A percentile compares a stretch with the other conserved stretches of the same genome.
Evolutionary conservation across 2,329 filamentous ascomycete species (phyloP).

Genomic region (Neopestalotiopsis sp.): DNA sequence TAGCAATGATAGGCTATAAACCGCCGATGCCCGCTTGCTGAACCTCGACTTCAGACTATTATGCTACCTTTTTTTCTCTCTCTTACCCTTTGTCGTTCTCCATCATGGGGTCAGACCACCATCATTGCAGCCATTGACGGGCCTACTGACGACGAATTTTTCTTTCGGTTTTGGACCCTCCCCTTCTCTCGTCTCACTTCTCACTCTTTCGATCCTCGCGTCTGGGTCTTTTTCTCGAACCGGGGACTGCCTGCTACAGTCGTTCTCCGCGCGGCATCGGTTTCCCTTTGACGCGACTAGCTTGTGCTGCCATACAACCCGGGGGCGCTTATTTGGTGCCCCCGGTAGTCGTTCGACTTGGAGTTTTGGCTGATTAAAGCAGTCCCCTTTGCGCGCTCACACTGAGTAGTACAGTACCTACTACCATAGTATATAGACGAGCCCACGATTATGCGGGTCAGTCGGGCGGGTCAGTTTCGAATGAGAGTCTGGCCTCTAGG

Average conservation of each 20-base stretch:
- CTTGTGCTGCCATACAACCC: background rate
- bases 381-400: background rate
- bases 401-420: background rate
- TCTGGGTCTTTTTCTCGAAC: background rate
- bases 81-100: background rate
- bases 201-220: background rate
- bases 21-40: slow-evolving; percentile 9
- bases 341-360: slow-evolving; percentile 5
- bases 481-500: background rate
- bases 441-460: background rate
- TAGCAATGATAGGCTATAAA: slow-evolving; percentile 21
- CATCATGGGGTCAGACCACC: slow-evolving; percentile 17
- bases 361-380: background rate
- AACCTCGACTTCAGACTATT: slow-evolving; percentile 7
- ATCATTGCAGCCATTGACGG: background rate
- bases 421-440: background rate
- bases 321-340: slow-evolving; percentile 19
- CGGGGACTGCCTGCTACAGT: background rate
- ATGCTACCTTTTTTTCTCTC: slow-evolving; percentile 4
- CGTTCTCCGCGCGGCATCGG: slow-evolving; percentile 19
- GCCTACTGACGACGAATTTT: background rate
- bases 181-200: background rate
- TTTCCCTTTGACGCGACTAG: slow-evolving; percentile 11
- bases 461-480: slow-evolving; percentile 6
- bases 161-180: background rate